A percentile compares a stretch with the other conserved stretches of the same genome.
Conservation (phyloP, 2,329 filamentous ascomycete genomes). For the Nakataea oryzae region DNA sequence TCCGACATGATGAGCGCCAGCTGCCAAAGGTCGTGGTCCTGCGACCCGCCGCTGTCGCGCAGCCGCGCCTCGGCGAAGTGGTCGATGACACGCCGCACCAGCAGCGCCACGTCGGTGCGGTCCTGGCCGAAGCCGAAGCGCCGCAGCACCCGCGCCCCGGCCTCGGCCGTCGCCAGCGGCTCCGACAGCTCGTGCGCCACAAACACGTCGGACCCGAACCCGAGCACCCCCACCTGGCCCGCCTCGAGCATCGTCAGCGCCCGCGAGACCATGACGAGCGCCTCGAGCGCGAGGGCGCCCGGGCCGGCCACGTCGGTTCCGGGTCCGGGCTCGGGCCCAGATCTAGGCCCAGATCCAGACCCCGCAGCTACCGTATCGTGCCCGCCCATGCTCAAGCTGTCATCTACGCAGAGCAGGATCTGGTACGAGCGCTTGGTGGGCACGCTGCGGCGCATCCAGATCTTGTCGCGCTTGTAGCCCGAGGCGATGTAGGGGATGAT, state of each 20-base stretch:
- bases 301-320: slow-evolving; percentile 37
- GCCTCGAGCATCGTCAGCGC: slow-evolving; percentile 87
- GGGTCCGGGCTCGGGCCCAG: too few relatives aligned
- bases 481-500: slow-evolving; percentile 99
- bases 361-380: slow-evolving; percentile 77
- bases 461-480: slow-evolving; percentile 98
- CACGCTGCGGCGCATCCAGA: slow-evolving; percentile 92
- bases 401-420: slow-evolving; percentile 93
- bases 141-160: slow-evolving; percentile 74
- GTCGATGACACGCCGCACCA: slow-evolving; percentile 69
- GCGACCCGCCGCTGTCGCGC: slow-evolving; percentile 29
- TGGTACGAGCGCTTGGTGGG: slow-evolving; percentile 94
- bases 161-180: slow-evolving; percentile 66
- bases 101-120: slow-evolving; percentile 71
- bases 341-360: not conserved
- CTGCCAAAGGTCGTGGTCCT: slow-evolving; percentile 76
- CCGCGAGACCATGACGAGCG: slow-evolving; percentile 81
- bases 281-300: slow-evolving; percentile 79
- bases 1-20: slow-evolving; percentile 88
- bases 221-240: slow-evolving; percentile 83
- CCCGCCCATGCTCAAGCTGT: slow-evolving; percentile 89
- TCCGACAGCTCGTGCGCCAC: slow-evolving; percentile 82
- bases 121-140: slow-evolving; percentile 78
- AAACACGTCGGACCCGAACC: slow-evolving; percentile 76
- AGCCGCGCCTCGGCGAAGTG: slow-evolving; percentile 70